These are phyloP conservation scores for Lactarius vividus DNA, from an alignment of 768 basidiomycete genomes.

Conservation along the genomic window DNA sequence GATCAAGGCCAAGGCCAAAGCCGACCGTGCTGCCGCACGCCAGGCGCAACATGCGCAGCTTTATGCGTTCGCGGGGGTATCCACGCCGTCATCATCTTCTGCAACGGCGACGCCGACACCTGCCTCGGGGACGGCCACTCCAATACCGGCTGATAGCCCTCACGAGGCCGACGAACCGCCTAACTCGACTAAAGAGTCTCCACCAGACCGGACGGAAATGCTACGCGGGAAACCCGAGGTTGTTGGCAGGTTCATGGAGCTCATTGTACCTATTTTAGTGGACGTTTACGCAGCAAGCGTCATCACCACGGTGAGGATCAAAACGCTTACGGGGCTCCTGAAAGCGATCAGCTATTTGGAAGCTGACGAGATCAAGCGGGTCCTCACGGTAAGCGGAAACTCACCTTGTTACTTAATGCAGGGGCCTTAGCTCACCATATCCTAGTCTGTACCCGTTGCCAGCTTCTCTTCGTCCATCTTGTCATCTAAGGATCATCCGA, in stretches of 20 bases:
- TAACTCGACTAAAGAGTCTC: constrained; percentile 35
- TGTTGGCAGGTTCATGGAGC: constrained; percentile 79
- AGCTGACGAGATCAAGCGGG: constrained; percentile 65
- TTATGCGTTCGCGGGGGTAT: constrained; percentile 10
- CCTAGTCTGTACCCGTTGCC: constrained; percentile 88
- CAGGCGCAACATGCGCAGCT: constrained; percentile 38
- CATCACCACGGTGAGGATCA: constrained; percentile 78
- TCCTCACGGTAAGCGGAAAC: constrained; percentile 63
- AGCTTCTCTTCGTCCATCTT: constrained; percentile 93
- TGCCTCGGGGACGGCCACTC: constrained; percentile 38
- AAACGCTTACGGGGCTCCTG: constrained; percentile 82
- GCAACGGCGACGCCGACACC: constrained; percentile 29
- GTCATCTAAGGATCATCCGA: constrained; percentile 87
- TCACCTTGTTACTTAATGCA: background rate
- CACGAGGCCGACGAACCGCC: constrained; percentile 24
- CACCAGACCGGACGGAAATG: constrained; percentile 65
- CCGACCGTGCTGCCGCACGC: constrained; percentile 71
- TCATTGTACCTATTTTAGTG: constrained; percentile 90
- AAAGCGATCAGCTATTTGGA: constrained; percentile 92
- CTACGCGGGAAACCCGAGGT: constrained; percentile 71
- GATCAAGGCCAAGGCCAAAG: constrained; percentile 80
- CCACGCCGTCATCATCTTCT: constrained; percentile 23
- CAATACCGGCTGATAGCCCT: constrained; percentile 33
- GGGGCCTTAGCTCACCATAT: constrained; percentile 15
- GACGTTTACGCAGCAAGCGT: constrained; percentile 99